These are phyloP conservation scores for Ensete glaucum DNA, from an alignment of 176 grass and related monocot genomes.

Conservation along the genomic window DNA sequence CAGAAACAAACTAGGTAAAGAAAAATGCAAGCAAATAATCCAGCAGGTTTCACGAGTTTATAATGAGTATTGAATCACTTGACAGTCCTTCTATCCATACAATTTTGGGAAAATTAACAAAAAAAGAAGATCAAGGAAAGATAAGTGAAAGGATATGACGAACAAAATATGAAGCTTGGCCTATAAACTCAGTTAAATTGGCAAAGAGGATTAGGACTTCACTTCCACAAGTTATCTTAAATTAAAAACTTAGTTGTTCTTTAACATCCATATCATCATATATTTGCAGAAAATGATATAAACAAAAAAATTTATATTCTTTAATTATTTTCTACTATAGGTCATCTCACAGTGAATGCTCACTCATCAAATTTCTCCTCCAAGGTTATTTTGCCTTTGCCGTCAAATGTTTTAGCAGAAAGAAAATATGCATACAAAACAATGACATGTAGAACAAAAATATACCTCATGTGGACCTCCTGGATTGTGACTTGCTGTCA, in stretches of 20 bases:
- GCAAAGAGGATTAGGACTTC: background rate
- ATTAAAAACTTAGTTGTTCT: too few species aligned
- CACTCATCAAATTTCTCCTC: background rate
- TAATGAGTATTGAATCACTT: background rate
- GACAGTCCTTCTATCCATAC: background rate
- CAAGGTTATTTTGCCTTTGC: background rate
- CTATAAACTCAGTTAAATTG: background rate
- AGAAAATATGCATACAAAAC: background rate
- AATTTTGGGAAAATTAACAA: background rate
- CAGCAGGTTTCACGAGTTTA: background rate
- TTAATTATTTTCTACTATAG: too few species aligned
- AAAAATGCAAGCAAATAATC: background rate
- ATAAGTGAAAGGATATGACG: background rate
- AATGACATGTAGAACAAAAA: conserved; percentile 15
- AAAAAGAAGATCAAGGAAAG: background rate
- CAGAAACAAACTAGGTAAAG: background rate
- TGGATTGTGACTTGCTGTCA: conserved; percentile 94
- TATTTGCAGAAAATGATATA: background rate
- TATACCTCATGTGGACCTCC: conserved; percentile 81
- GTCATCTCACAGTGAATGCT: background rate
- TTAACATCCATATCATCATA: too few species aligned
- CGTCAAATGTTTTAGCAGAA: background rate
- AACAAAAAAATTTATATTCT: background rate
- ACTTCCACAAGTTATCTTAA: background rate
- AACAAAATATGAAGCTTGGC: background rate